Percentiles rank a stretch among this genome's conserved stretches.
These are phyloP conservation scores for Pezicula radicicola DNA, from an alignment of 2,329 filamentous ascomycete genomes.

Conservation along the genomic window DNA sequence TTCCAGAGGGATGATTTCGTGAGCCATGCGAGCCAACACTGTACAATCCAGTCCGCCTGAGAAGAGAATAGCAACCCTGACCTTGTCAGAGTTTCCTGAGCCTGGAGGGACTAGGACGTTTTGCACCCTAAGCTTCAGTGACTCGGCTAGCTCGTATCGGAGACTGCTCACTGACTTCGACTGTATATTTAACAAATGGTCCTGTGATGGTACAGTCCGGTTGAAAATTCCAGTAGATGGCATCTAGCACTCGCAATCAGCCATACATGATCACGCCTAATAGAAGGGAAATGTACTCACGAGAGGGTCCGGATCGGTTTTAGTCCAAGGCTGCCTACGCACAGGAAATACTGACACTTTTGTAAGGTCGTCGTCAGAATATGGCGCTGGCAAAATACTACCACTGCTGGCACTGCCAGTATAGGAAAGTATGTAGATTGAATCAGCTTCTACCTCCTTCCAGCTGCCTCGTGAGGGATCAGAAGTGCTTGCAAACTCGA, in stretches of 20 bases:
- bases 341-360: constrained; percentile 7
- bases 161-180: constrained; percentile 53
- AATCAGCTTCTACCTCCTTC: constrained; percentile 81
- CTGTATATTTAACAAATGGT: constrained; percentile 29
- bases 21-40: constrained; percentile 74
- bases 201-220: constrained; percentile 32
- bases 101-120: constrained; percentile 59
- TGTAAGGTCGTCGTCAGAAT: not conserved
- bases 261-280: not conserved
- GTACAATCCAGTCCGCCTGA: constrained; percentile 95
- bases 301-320: not conserved
- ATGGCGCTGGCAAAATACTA: not conserved
- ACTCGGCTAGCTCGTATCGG: constrained; percentile 51
- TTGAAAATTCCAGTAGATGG: constrained; percentile 27
- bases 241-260: not conserved
- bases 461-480: constrained; percentile 54
- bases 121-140: constrained; percentile 61
- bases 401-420: not conserved
- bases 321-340: constrained; percentile 10
- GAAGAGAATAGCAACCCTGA: constrained; percentile 76
- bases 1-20: constrained; percentile 67
- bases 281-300: constrained; percentile 4
- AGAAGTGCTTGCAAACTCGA: constrained; percentile 71
- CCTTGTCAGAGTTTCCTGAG: constrained; percentile 29
- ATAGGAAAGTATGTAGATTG: constrained; percentile 55